Evolutionary conservation across 768 basidiomycete species (phyloP).

Genomic region (Mycena floridula): DNA sequence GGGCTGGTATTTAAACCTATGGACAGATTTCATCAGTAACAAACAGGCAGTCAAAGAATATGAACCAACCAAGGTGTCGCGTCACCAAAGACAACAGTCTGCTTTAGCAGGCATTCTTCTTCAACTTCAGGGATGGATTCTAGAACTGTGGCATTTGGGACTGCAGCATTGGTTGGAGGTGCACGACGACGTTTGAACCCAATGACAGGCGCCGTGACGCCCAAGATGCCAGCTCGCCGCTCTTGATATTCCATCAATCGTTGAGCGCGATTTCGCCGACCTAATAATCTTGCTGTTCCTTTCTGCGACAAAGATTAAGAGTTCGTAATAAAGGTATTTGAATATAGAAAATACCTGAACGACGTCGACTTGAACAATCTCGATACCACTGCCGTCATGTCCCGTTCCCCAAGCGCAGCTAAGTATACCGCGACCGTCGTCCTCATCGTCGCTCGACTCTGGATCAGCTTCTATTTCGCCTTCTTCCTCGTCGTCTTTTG

Average conservation of each 20-base stretch:
- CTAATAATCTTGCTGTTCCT: slow-evolving; percentile 42
- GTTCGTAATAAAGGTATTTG: neutral
- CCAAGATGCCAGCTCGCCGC: slow-evolving; percentile 44
- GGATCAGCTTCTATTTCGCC: slow-evolving; percentile 11
- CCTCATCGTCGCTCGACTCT: slow-evolving; percentile 11
- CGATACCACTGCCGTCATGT: slow-evolving; percentile 45
- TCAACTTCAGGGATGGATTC: slow-evolving; percentile 33
- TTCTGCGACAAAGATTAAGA: slow-evolving; percentile 28
- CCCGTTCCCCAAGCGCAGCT: slow-evolving; percentile 44
- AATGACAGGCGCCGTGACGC: slow-evolving; percentile 22
- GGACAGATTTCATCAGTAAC: neutral
- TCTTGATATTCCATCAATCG: slow-evolving; percentile 62
- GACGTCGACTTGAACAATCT: slow-evolving; percentile 37
- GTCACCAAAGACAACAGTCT: slow-evolving; percentile 14
- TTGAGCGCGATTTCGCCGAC: slow-evolving; percentile 58
- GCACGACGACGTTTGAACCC: slow-evolving; percentile 38
- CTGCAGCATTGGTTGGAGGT: slow-evolving; percentile 7
- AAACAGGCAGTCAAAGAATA: slow-evolving; percentile 1
- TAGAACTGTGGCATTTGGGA: slow-evolving; percentile 34
- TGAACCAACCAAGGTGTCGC: slow-evolving; percentile 19
- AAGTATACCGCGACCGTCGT: slow-evolving; percentile 32
- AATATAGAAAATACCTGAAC: slow-evolving; percentile 29
- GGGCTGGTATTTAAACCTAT: slow-evolving; percentile 51
- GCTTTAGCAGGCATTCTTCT: slow-evolving; percentile 18
- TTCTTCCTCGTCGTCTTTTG: neutral